Conservation (phyloP, 805 yeast species). For the Yarrowia sp. region DNA sequence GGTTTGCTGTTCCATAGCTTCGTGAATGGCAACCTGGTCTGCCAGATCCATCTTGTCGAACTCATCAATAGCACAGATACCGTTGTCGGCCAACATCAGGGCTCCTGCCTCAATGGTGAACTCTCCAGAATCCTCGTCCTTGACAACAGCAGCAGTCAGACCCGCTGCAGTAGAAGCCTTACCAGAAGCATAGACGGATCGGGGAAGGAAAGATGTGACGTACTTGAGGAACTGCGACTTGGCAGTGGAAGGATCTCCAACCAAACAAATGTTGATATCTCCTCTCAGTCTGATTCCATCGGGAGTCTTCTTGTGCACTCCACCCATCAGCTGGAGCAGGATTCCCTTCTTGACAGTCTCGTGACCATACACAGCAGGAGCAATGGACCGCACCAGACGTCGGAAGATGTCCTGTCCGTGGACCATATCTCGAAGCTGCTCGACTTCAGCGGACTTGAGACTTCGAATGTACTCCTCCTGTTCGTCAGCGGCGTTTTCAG, state of each 20-base stretch:
- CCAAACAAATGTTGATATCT: slow-evolving; percentile 92
- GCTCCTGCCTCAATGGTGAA: slow-evolving; percentile 99
- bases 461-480: slow-evolving; percentile 79
- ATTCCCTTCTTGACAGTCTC: slow-evolving; percentile 92
- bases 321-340: slow-evolving; percentile 82
- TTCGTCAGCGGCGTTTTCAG: slow-evolving; percentile 50
- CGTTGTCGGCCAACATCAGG: slow-evolving; percentile 95
- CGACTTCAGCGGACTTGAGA: slow-evolving; percentile 74
- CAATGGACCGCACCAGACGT: slow-evolving; percentile 80
- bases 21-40: slow-evolving; percentile 98
- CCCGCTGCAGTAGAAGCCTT: slow-evolving; percentile 99
- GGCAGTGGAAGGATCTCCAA: slow-evolving; percentile 97
- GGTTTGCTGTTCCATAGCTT: slow-evolving; percentile 99
- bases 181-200: slow-evolving; percentile 96
- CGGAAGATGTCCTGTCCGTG: slow-evolving; percentile 81
- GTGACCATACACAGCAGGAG: slow-evolving; percentile 96
- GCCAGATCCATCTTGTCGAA: slow-evolving; percentile 95
- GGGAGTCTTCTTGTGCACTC: slow-evolving; percentile 88
- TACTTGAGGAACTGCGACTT: slow-evolving; percentile 94
- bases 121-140: slow-evolving; percentile 96
- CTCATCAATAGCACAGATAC: slow-evolving; percentile 97
- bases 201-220: slow-evolving; percentile 84
- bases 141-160: slow-evolving; percentile 94
- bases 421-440: slow-evolving; percentile 85
- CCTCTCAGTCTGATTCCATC: slow-evolving; percentile 96